Evolutionary conservation across 352 stramenopile genomes (phyloP), one percentile per base, ranked within the genome.

Genomic region (Elongisporangium prolatum): DNA sequence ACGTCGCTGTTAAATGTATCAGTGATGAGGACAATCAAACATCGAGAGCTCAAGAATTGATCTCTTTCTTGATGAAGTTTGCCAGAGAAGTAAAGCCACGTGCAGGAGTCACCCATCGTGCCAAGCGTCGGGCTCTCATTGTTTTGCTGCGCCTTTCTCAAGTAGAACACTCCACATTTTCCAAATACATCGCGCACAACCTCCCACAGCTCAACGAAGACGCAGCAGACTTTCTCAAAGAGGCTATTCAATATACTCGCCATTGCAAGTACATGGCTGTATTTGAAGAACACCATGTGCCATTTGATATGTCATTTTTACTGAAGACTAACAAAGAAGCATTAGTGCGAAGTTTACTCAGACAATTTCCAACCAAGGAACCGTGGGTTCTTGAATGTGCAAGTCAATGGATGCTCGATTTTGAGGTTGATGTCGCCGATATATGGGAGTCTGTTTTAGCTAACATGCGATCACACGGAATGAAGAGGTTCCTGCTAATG

Each of bases 281-380:
- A 11, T 79, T 89, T 58, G 79, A 89, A 61, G 79, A 84, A 47
- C 73, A 78, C 21, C 74, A 71, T 10, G 64, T 82, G 28, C 79
- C 77, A 4, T 72, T 75, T 21, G 73, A 85, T 50, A 66, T 83
- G 22, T 11, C 21, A 13, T 64, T 60, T 28, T 67, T 86, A 24
- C n/a, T 85, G 25, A 68, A 71, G 28, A 67, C 61, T 21, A 60
- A 87, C 20, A 89, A 89, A 59, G 72, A 71, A 47, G 53, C 67
- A 0, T 56, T 89, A 1, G 63, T 65, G 14, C 68, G 69, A 34
- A 78, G 75, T 59, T 60, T 86, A 47, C 66, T 86, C 38, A 70
- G 75, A 47, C 64, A 79, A 57, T 78, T 72, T 28, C 54, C 58
- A 13, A 16, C 21, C 0, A 48, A 60, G n/a, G 40, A 63, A 13